Evolutionary conservation across 2,329 filamentous ascomycete species (phyloP), one percentile per base, ranked within the genome.

Genomic region (Annulohypoxylon truncatum): DNA sequence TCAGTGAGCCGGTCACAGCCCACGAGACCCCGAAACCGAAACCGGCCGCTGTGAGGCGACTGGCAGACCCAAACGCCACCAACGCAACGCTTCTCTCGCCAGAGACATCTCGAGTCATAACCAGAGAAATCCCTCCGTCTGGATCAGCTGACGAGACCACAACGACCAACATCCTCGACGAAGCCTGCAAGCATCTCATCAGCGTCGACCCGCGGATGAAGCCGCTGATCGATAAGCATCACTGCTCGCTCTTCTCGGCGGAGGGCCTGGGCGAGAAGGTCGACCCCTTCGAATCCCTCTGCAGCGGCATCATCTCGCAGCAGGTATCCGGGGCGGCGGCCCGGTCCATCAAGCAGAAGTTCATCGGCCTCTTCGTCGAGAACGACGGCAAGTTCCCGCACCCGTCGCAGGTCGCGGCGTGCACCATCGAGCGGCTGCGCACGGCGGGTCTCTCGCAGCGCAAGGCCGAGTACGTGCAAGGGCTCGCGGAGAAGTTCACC

Each of bases 281-380:
- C 65, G 93, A 98, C 79, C 96, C 96, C 0, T 99, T 97, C 75
- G 90, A 91, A 72, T 90, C 88, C 61, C 84, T 99, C 31, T 86
- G 88, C 38, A 94, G 91, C 78, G 92, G 94, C 54, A 97, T 99
- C 76, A 97, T 98, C 73, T 94, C 93, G 56, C 96, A 98, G 80
- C 96, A 99, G 81, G 95, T 99, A 18, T 97, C 94, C 0, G 94
- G 95, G 15, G 93, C 94, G 4, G 96, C 96, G 0, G 96, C 96
- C 10, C 91, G 88, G 71, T 92, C 92, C 4, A 98, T 99, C 80
- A 94, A 95, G 78, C 87, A 86, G 52, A 95, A 93, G 69, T 97
- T 97, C 77, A 81, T 97, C 18, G 84, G 82, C 1, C 81, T 97
- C 4, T 97, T 97, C 78, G 74, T 5, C 6, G 24, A 78, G 51